Conservation (phyloP, 306 rosid species). For the Vigna angularis region DNA sequence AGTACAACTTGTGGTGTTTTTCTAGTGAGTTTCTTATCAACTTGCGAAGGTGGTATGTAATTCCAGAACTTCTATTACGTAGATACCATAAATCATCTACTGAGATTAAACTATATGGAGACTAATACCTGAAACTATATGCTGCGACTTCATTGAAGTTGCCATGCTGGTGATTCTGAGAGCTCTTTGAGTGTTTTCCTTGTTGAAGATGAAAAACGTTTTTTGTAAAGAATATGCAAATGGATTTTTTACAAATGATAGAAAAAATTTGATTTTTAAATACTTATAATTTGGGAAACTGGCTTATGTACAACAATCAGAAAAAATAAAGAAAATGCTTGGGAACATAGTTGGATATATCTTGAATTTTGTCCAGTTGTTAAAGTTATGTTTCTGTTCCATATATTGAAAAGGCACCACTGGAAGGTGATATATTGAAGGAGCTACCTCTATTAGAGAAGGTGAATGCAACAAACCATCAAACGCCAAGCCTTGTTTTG, state of each 20-base stretch:
- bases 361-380: neutral
- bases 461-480: neutral
- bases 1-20: too few species aligned
- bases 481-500: neutral
- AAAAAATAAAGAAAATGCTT: neutral
- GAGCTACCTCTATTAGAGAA: neutral
- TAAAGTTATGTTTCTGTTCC: neutral
- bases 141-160: neutral
- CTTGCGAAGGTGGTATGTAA: neutral
- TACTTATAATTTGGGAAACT: slow-evolving; percentile 19
- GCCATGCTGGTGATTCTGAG: neutral
- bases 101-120: neutral
- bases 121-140: neutral
- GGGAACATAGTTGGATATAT: neutral
- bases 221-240: neutral
- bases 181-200: slow-evolving; percentile 1
- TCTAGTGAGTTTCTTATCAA: neutral
- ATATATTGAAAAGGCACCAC: slow-evolving; percentile 11
- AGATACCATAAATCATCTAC: too few species aligned
- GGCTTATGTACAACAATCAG: slow-evolving; percentile 5
- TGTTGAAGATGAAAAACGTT: neutral
- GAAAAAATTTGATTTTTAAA: neutral
- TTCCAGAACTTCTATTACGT: slow-evolving; percentile 1
- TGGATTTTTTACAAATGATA: neutral
- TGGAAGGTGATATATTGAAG: neutral